A percentile compares a stretch with the other conserved stretches of the same genome.
Conservation (phyloP, 495 filamentous ascomycete species). For the Hyaloscypha variabilis region DNA sequence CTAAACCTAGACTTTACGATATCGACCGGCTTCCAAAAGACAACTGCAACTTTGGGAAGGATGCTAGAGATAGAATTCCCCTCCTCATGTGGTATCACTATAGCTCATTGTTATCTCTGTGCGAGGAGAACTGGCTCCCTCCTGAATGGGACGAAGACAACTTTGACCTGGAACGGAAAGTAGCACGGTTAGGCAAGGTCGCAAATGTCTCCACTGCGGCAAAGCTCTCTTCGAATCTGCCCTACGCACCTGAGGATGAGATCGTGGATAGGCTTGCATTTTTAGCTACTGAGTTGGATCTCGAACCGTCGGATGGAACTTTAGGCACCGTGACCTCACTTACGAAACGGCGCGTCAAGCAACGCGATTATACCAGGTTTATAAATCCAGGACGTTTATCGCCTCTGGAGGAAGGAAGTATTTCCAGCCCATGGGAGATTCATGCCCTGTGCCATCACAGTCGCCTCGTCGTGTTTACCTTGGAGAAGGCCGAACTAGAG, state of each 20-base stretch:
- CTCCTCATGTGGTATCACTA: neutral
- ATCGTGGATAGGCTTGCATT: constrained; percentile 27
- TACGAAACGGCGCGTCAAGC: constrained; percentile 15
- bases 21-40: neutral
- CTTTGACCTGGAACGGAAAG: neutral
- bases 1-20: too few relatives aligned
- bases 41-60: neutral
- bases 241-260: constrained; percentile 23
- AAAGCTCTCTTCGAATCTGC: constrained; percentile 16
- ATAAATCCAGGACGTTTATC: constrained; percentile 3
- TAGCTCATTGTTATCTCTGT: neutral
- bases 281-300: constrained; percentile 15
- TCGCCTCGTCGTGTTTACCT: constrained; percentile 19
- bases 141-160: neutral
- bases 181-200: neutral
- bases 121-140: neutral
- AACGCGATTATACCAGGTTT: constrained; percentile 1
- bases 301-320: constrained; percentile 1
- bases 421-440: constrained; percentile 29
- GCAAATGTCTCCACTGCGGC: neutral
- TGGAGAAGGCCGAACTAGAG: neutral
- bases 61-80: neutral
- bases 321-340: constrained; percentile 17
- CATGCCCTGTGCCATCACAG: constrained; percentile 29
- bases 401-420: too few relatives aligned